phyloP scores from a whole-genome alignment of 768 basidiomycete genomes.

The Lactarius pseudohatsudake region DNA sequence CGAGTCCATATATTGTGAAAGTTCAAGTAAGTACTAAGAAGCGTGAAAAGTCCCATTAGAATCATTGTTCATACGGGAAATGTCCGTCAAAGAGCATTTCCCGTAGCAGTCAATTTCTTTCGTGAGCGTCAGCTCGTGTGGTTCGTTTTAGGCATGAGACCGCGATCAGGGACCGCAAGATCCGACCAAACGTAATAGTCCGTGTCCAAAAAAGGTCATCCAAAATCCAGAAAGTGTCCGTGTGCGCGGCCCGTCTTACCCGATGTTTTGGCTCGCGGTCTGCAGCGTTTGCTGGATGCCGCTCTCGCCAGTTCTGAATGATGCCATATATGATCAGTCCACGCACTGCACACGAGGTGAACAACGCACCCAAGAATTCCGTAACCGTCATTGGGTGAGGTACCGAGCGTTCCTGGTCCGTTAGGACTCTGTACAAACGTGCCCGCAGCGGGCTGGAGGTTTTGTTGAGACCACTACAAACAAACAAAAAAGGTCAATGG shows the following conservation, averaged over 20 bases:
- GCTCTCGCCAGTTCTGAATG: neutral
- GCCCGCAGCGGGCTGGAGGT: constrained; percentile 1
- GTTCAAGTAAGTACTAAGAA: neutral
- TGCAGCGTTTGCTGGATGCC: constrained; percentile 11
- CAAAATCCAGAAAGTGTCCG: neutral
- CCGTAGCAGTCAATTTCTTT: neutral
- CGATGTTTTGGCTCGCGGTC: constrained; percentile 6
- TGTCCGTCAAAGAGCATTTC: neutral
- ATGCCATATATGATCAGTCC: constrained; percentile 2
- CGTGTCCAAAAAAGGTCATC: constrained; percentile 1
- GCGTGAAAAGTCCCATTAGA: neutral
- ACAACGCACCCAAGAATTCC: constrained; percentile 24
- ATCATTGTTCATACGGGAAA: constrained; percentile 1
- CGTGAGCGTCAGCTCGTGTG: constrained; percentile 4
- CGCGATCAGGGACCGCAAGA: neutral
- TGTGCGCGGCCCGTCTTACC: neutral
- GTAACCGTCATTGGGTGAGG: constrained; percentile 29
- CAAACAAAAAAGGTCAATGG: neutral
- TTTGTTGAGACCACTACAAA: constrained; percentile 22
- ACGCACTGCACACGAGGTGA: neutral
- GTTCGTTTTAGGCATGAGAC: constrained; percentile 4
- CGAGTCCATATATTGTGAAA: neutral
- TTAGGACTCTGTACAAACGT: constrained; percentile 19
- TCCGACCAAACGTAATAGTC: constrained; percentile 8
- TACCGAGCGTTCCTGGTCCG: constrained; percentile 7